These are phyloP conservation scores for Rhizopus sp. DNA, from an alignment of 371 early-diverging fungal genomes.

Conservation along the genomic window DNA sequence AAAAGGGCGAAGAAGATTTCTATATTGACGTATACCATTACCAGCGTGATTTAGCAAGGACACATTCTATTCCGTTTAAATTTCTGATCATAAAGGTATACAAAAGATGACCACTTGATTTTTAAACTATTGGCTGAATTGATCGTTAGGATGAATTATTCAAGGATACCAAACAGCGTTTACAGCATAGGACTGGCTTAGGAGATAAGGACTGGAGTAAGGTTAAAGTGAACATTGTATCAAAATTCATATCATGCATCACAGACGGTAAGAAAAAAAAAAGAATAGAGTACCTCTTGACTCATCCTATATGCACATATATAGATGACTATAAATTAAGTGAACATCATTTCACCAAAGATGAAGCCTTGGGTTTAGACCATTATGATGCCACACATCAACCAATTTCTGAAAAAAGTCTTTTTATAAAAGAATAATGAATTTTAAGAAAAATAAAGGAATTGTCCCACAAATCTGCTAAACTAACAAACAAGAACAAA, in stretches of 20 bases:
- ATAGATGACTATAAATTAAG: slow-evolving; percentile 28
- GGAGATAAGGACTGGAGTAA: slow-evolving; percentile 77
- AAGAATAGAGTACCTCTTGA: slow-evolving; percentile 19
- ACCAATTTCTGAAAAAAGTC: slow-evolving; percentile 4
- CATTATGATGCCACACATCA: slow-evolving; percentile 5
- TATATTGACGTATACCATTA: slow-evolving; percentile 70
- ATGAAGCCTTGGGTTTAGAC: slow-evolving; percentile 9
- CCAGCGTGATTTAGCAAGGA: slow-evolving; percentile 54
- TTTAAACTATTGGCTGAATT: neutral
- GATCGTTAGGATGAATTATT: slow-evolving; percentile 60
- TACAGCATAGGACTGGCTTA: slow-evolving; percentile 67
- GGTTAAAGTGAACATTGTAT: slow-evolving; percentile 55
- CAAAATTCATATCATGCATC: slow-evolving; percentile 19
- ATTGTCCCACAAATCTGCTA: too few species aligned
- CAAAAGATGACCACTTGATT: too few species aligned
- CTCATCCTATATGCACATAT: slow-evolving; percentile 42
- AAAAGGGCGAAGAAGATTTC: slow-evolving; percentile 38
- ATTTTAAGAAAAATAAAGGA: neutral
- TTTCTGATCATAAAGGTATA: slow-evolving; percentile 56
- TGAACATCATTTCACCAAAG: slow-evolving; percentile 11
- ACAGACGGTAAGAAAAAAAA: slow-evolving; percentile 36
- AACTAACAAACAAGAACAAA: too few species aligned
- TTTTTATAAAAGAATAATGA: slow-evolving; percentile 11
- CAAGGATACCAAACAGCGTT: slow-evolving; percentile 59
- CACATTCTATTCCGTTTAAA: slow-evolving; percentile 80